Base-by-base conservation (phyloP, 2,329 filamentous ascomycete genomes). In the Diaporthe capsici region DNA sequence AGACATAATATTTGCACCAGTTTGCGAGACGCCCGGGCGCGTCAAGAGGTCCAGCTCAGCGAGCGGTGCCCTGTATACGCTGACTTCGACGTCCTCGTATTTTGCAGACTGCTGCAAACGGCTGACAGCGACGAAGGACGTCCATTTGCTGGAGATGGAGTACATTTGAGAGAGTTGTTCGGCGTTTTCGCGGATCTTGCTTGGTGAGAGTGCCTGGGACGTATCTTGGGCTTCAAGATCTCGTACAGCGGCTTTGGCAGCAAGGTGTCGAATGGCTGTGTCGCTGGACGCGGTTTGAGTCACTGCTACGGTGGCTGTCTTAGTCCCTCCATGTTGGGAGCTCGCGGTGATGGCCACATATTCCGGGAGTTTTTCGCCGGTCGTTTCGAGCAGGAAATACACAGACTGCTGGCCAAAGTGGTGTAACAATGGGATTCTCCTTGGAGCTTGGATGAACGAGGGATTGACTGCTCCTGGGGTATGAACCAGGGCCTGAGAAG, bases 51-150 rank as follows among this genome's bases (percentile, higher is more conserved):
- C 63, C 3, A 51, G 20, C 6, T 67, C 44, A 17, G 63, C 17
- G 10, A n/a, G 3, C 1, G 63, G 63, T 2, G 63, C 63, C 63
- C 37, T 67, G 44, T 67, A 51, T 1, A 37, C 2, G 6, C 22
- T 51, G 6, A 67, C 28, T 10, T 51, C 63, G 20, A 67, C 12
- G 3, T 67, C 28, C 15, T 67, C 44, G 22, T 8, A 10, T 9
- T 25, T 20, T 9, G 22, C 0, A 37, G 44, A 37, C n/a, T 67
- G 58, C 13, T 67, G 63, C 20, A 67, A 13, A 20, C 25, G 44
- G 28, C 63, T 67, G 28, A 51, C 63, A 10, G 63, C 63, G 4
- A 67, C 63, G 4, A 67, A 67, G 5, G 63, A 67, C 12, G 63
- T 20, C 63, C 63, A 67, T 25, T 67, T 67, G 31, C 63, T 51